Base-by-base conservation (phyloP, 129 eudicot species). In the Flaveria trinervia region DNA sequence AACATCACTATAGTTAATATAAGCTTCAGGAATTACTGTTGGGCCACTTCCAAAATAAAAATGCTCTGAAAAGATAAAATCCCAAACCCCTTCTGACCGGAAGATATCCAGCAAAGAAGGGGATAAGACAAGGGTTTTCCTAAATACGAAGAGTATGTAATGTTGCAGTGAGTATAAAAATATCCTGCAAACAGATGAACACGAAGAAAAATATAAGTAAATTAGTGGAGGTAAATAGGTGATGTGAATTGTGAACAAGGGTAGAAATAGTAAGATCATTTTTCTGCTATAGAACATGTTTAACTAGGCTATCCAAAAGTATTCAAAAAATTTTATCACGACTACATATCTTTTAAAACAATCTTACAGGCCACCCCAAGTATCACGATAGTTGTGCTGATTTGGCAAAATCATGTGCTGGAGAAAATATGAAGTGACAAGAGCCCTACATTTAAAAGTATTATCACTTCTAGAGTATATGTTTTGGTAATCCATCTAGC, bases 41-140 rank as follows among this genome's bases (percentile, higher is more conserved):
- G 90, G 78, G 71, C 84, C 82, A 39, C 85, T 90, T 52, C 90
- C 90, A 83, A 88, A 95, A 81, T 86, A 95, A 71, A 91, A 93
- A 62, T 85, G 88, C 88, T 92, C 99, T 15, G 99, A 95, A 86
- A 95, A 95, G 77, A 95, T 74, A 71, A 95, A 92, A 81, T 92
- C 95, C 99, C 99, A 95, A 50, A 88, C 86, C 41, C 96, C 94
- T 78, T 95, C 97, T 9, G 81, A 81, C 68, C 96, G 96, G 61
- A 88, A 89, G 70, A 92, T 92, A 73, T 88, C 91, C 28, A 95
- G 83, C 30, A 86, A 82, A 66, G 89, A 75, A 17, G 97, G 99
- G 51, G 90, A 84, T 61, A 85, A 82, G 62, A 79, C 80, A 48
- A 95, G 90, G 73, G 86, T 88, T 77, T 88, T 90, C 83, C 87